Percentiles rank a stretch among this genome's conserved stretches.
These are phyloP conservation scores for Phytomonas francai DNA, from an alignment of 208 protist species.

Conservation along the genomic window DNA sequence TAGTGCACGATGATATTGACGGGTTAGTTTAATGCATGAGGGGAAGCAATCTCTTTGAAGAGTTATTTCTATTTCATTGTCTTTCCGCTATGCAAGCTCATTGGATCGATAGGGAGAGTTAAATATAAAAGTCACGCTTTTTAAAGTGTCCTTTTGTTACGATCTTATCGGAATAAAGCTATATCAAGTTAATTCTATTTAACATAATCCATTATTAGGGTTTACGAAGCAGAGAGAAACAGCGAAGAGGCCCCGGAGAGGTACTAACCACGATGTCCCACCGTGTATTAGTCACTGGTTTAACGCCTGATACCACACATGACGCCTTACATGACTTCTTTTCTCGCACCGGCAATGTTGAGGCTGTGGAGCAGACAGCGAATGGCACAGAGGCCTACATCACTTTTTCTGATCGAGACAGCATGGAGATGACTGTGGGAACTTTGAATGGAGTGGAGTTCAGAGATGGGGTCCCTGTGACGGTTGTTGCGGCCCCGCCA, in stretches of 20 bases:
- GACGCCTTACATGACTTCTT: constrained; percentile 66
- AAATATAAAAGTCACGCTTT: background rate
- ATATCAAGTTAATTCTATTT: background rate
- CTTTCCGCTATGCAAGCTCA: background rate
- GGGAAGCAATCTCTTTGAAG: background rate
- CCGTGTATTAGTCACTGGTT: constrained; percentile 31
- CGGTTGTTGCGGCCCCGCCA: background rate
- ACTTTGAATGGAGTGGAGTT: constrained; percentile 25
- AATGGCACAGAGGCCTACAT: constrained; percentile 14
- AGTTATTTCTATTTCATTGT: background rate
- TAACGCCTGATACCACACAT: constrained; percentile 35
- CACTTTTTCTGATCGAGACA: constrained; percentile 23
- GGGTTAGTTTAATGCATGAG: background rate
- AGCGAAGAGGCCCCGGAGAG: background rate
- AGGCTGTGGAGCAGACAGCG: constrained; percentile 24
- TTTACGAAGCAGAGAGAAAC: background rate
- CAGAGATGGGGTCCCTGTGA: constrained; percentile 10
- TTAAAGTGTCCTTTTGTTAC: background rate
- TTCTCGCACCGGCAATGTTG: constrained; percentile 43
- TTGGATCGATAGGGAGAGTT: background rate
- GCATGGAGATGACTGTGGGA: constrained; percentile 31
- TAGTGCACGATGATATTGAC: background rate
- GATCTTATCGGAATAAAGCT: background rate
- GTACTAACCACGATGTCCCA: constrained; percentile 10
- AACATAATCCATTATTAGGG: background rate